These are phyloP conservation scores for apple (Malus domestica) DNA, from an alignment of 306 rosid genomes.

Conservation along the genomic window DNA sequence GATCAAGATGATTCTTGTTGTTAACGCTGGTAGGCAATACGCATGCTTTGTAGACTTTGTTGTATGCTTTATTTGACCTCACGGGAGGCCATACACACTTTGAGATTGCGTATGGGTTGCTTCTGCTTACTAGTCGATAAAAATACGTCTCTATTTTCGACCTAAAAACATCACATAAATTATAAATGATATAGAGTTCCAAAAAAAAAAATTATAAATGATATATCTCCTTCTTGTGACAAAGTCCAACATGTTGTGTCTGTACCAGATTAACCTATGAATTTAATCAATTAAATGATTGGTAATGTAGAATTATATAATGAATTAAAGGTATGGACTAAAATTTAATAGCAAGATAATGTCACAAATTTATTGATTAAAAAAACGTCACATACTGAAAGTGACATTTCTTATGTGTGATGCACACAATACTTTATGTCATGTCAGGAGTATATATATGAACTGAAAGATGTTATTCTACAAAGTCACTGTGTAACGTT, in stretches of 20 bases:
- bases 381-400: too few species aligned
- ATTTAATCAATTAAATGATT: not conserved
- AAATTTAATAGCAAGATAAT: too few species aligned
- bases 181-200: not conserved
- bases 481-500: too few species aligned
- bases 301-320: too few species aligned
- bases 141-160: not conserved
- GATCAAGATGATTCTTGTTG: too few species aligned
- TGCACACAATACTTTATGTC: too few species aligned
- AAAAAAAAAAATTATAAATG: not conserved
- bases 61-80: slow-evolving; percentile 30
- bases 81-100: slow-evolving; percentile 12
- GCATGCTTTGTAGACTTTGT: slow-evolving; percentile 6
- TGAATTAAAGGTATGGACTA: too few species aligned
- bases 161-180: not conserved
- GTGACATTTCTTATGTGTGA: too few species aligned
- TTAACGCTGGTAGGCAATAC: too few species aligned
- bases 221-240: not conserved
- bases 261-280: not conserved
- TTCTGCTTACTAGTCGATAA: slow-evolving; percentile 1
- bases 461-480: too few species aligned
- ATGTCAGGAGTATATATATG: too few species aligned
- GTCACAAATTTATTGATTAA: too few species aligned
- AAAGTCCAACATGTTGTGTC: not conserved
- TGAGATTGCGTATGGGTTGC: slow-evolving; percentile 49